phyloP scores from a whole-genome alignment of 305 asterid species.

The Euphrasia arctica region DNA sequence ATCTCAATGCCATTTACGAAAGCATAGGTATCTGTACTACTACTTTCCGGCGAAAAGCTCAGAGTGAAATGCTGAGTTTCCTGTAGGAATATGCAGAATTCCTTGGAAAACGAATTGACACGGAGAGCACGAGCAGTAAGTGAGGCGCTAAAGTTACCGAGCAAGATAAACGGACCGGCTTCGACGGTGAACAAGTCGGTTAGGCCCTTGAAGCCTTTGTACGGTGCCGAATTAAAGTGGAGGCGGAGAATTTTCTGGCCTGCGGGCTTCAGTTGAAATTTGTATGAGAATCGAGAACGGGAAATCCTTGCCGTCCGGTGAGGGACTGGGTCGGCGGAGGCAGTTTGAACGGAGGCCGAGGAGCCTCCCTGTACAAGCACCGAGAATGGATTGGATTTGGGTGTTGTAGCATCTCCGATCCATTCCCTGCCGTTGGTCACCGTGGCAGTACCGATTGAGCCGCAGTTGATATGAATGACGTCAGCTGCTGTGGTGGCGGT shows the following conservation, averaged over 20 bases:
- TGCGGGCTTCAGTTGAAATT: neutral
- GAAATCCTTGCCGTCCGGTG: conserved; percentile 3
- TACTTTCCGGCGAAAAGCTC: neutral
- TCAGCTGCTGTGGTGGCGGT: no score
- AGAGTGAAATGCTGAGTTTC: neutral
- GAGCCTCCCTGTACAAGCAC: neutral
- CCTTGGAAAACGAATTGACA: no score
- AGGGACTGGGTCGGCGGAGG: conserved; percentile 7
- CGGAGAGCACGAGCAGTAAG: no score
- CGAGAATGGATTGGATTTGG: neutral
- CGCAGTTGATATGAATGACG: neutral
- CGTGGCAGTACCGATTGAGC: neutral
- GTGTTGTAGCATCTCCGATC: neutral
- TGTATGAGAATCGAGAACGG: neutral
- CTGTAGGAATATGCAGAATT: no score
- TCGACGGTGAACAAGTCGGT: conserved; percentile 5
- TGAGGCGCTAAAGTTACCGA: no score
- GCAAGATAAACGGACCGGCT: conserved; percentile 6
- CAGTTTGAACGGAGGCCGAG: neutral
- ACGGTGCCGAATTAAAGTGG: neutral
- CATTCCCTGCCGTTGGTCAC: neutral
- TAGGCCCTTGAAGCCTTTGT: conserved; percentile 1
- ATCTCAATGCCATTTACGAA: conserved; percentile 1
- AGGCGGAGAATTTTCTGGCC: conserved; percentile 12
- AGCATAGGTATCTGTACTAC: neutral